Base-by-base conservation (phyloP, 1,284 basidiomycete genomes). In the Trichosporon sp. region DNA sequence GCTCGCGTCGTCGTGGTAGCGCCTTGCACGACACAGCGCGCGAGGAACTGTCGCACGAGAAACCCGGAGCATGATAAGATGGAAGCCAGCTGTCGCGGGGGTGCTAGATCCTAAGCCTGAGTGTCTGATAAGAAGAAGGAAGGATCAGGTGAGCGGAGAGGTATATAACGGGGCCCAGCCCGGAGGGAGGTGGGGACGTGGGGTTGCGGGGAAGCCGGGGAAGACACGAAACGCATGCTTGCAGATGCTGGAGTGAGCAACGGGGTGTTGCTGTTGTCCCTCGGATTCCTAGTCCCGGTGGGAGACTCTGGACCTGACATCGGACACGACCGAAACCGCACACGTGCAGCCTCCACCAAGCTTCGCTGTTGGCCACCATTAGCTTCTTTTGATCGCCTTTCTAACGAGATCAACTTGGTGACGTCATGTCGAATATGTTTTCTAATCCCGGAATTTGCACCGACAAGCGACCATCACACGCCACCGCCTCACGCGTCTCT, bases 1-100 rank as follows among this genome's bases (percentile, higher is more conserved):
- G 2, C 91, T 92, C 74, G 78, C 78, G 70, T 92, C 89, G 83
- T 94, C 92, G 75, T 93, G 92, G 81, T 94, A 94, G 7, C 48
- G 37, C 67, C 72, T 67, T 0, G 43, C 64, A 11, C 65, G n/a
- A 21, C 64, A 38, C 51, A 40, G 63, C 46, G 56, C 65, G 67
- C 67, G 65, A 59, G 66, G 46, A 35, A 68, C 38, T 19, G 66
- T 56, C 12, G 40, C 38, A 16, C 72, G 70, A 3, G 70, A 68
- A 31, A 59, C 54, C 56, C 72, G 67, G 54, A 73, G 66, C 72
- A 73, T 73, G 56, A 46, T 65, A 38, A 40, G 11, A 32, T 63
- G 6, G 51, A 54, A 54, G 51, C 21, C 11, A n/a, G 59, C 31
- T 63, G 16, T 37, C 35, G 32, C 32, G 21, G 54, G 21, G 2